Evolutionary conservation across 768 basidiomycete species (phyloP).

Genomic region (Trichaptum fuscoviolaceum): DNA sequence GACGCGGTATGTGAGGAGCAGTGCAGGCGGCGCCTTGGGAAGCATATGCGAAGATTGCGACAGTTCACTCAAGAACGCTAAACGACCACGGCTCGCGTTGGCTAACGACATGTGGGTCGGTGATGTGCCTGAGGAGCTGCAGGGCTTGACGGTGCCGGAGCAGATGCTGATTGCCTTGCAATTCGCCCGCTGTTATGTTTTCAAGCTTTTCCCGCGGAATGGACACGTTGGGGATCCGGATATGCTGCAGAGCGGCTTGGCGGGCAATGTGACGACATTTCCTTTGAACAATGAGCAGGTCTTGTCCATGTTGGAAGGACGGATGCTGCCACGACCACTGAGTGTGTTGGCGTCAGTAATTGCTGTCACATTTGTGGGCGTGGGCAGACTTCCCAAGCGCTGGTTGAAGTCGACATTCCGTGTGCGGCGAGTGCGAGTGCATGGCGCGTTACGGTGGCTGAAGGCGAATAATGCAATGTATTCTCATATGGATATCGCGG

Average conservation of each 20-base stretch:
- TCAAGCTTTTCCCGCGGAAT: conserved; percentile 33
- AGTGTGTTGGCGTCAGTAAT: conserved; percentile 28
- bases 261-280: conserved; percentile 32
- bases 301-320: conserved; percentile 27
- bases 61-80: not conserved
- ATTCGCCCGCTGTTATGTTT: conserved; percentile 28
- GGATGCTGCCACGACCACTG: conserved; percentile 27
- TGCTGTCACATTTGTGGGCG: conserved; percentile 31
- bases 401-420: conserved; percentile 27
- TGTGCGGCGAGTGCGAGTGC: conserved; percentile 26
- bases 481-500: conserved; percentile 22
- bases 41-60: not conserved
- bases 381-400: conserved; percentile 20
- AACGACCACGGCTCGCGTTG: conserved; percentile 21
- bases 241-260: conserved; percentile 25
- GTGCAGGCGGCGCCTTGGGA: too few relatives aligned
- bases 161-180: conserved; percentile 28
- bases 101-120: conserved; percentile 39
- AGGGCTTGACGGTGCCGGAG: conserved; percentile 30
- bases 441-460: conserved; percentile 29
- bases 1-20: too few relatives aligned
- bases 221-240: conserved; percentile 7
- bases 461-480: conserved; percentile 30
- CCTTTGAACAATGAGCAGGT: conserved; percentile 24
- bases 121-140: conserved; percentile 22